These are phyloP conservation scores for Skeletonema costatum DNA, from an alignment of 108 stramenopile genomes.

Conservation along the genomic window DNA sequence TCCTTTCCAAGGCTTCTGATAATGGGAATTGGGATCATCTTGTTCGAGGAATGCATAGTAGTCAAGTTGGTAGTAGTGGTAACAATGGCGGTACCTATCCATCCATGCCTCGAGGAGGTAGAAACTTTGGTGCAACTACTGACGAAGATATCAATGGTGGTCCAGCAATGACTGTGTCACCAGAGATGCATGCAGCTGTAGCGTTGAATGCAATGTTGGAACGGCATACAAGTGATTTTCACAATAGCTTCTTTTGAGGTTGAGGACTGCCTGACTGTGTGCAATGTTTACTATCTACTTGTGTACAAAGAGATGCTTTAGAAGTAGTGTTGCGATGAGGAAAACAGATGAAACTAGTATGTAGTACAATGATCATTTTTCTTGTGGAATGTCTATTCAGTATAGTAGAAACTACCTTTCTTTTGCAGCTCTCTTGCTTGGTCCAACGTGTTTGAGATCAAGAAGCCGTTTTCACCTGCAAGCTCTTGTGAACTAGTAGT, in stretches of 20 bases:
- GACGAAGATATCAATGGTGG: background rate
- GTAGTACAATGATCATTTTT: too few species aligned
- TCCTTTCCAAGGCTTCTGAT: conserved; percentile 13
- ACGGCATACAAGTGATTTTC: conserved; percentile 8
- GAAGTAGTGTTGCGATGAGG: too few species aligned
- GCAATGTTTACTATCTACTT: background rate
- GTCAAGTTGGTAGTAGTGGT: background rate
- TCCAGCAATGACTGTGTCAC: conserved; percentile 1
- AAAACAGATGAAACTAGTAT: too few species aligned
- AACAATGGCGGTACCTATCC: background rate
- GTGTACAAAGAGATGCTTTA: too few species aligned
- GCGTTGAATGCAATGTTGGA: conserved; percentile 36
- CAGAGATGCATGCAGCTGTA: conserved; percentile 31
- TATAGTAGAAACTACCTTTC: too few species aligned
- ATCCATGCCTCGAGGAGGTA: background rate
- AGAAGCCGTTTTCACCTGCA: too few species aligned
- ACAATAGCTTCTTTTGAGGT: conserved; percentile 35
- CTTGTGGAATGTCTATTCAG: too few species aligned
- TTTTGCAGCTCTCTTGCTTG: too few species aligned
- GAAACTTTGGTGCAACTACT: background rate
- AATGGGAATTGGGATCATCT: conserved; percentile 24
- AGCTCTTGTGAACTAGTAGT: too few species aligned
- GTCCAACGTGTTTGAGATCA: too few species aligned
- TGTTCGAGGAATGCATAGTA: background rate
- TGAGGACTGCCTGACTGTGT: background rate